These are phyloP conservation scores for Talaromyces ruber DNA, from an alignment of 495 filamentous ascomycete genomes.

Conservation along the genomic window DNA sequence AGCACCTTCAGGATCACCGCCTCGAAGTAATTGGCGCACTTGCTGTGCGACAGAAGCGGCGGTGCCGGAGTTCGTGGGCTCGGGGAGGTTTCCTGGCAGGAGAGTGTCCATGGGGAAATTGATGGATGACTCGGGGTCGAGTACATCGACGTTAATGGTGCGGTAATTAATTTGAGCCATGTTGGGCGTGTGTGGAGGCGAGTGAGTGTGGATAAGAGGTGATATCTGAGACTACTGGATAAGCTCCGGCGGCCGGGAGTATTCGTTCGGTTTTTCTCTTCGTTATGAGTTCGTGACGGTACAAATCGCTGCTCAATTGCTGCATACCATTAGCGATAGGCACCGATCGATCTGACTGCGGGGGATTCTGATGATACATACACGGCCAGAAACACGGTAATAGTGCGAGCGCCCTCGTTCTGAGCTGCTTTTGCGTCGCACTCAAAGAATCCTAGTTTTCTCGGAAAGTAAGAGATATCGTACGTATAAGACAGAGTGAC, in stretches of 20 bases:
- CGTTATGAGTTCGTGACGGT: not conserved
- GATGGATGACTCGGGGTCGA: conserved; percentile 75
- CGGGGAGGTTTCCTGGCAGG: conserved; percentile 52
- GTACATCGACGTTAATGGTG: conserved; percentile 86
- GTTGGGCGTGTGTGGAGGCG: not conserved
- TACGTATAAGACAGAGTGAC: not conserved
- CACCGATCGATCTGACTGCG: not conserved
- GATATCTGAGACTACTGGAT: not conserved
- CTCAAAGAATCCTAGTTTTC: not conserved
- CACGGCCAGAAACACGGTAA: not conserved
- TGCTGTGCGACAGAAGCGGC: conserved; percentile 65
- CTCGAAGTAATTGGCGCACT: conserved; percentile 75
- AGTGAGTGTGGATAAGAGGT: conserved; percentile 3
- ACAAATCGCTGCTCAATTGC: not conserved
- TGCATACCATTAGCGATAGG: not conserved
- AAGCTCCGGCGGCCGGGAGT: not conserved
- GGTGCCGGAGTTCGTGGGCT: conserved; percentile 58
- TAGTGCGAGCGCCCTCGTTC: not conserved
- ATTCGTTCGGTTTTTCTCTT: not conserved
- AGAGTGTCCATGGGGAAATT: conserved; percentile 83
- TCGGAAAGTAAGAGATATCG: not conserved
- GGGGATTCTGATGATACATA: not conserved
- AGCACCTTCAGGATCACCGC: conserved; percentile 78
- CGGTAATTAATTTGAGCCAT: conserved; percentile 70
- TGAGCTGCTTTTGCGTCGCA: not conserved